phyloP scores from a whole-genome alignment of 345 rosid species.

The Hibiscus trionum region DNA sequence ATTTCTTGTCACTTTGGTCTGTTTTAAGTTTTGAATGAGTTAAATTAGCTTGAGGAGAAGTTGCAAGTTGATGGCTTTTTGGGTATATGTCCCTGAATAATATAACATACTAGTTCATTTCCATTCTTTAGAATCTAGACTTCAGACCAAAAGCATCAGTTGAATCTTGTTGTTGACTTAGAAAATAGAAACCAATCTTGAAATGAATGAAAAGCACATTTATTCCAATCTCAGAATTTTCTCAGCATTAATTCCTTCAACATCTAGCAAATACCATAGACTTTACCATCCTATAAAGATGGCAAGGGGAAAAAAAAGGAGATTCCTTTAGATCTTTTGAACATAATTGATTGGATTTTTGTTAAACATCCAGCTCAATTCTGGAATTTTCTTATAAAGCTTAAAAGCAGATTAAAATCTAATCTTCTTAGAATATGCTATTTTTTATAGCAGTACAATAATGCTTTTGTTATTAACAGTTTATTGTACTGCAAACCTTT shows the following conservation, averaged over 20 bases:
- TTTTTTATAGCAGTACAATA: not conserved
- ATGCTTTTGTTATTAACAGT: not conserved
- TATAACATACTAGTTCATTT: not conserved
- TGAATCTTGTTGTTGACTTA: constrained; percentile 5
- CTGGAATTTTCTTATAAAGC: not conserved
- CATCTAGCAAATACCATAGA: not conserved
- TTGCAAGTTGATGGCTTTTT: not conserved
- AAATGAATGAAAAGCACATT: too few relatives aligned
- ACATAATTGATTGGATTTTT: not conserved
- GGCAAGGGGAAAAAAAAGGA: not conserved
- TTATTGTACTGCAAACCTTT: constrained; percentile 4
- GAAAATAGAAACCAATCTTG: constrained; percentile 2
- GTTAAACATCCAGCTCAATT: not conserved
- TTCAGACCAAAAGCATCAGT: not conserved
- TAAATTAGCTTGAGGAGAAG: not conserved
- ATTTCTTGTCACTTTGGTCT: not conserved
- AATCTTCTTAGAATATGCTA: not conserved
- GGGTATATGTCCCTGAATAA: not conserved
- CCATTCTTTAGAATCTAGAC: not conserved
- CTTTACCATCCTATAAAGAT: not conserved
- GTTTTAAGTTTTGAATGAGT: not conserved
- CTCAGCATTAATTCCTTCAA: not conserved
- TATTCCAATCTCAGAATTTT: not conserved
- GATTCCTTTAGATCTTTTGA: not conserved
- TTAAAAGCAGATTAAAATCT: constrained; percentile 1